Evolutionary conservation across 202 grass and related monocot genomes (phyloP), one percentile per base, ranked within the genome.

Genomic region (Zizania palustris): DNA sequence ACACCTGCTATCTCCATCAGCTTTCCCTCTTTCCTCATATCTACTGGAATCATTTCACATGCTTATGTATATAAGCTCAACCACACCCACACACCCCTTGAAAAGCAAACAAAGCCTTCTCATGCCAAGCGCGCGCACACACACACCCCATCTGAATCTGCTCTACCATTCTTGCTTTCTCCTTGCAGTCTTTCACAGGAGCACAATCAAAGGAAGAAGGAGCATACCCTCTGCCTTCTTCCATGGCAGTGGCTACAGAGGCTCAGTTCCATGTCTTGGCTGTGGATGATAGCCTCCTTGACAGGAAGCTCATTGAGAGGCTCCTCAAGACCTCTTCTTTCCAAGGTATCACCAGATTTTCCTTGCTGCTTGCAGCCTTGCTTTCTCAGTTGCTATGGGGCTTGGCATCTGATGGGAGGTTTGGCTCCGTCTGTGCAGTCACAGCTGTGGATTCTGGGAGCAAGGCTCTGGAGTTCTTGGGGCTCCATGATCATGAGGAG

Each of bases 291-390:
- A 95, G 95, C 67, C 79, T 95, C 80, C 83, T 69, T 11, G 95
- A 98, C 73, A 90, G 95, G 85, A 98, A 98, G 84, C 85, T 98
- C 46, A 98, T 98, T 20, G 95, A 98, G 80, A 92, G 91, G 58
- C 91, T 98, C 11, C 91, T 98, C 71, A 92, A 87, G 88, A 92
- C 91, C 59, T 98, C 95, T 16, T 98, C 91, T 2, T 98, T 88
- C 75, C 91, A 98, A 67, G 89, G 93, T 92, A 71, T 9, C 10
- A 9, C 15, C 43, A 18, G 38, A 20, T 41, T 63, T 18, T 34
- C 34, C 20, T 18, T 3, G 21, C 21, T 39, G 1, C 0, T 34
- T 66, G 5, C 19, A 14, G 6, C 45, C 4, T 67, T 7, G 3
- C 55, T 38, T 83, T 16, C 60, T 28, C 12, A 11, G 37, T 49